These are phyloP conservation scores for Leishmania amazonensis DNA, from an alignment of 208 protist genomes.

Conservation along the genomic window DNA sequence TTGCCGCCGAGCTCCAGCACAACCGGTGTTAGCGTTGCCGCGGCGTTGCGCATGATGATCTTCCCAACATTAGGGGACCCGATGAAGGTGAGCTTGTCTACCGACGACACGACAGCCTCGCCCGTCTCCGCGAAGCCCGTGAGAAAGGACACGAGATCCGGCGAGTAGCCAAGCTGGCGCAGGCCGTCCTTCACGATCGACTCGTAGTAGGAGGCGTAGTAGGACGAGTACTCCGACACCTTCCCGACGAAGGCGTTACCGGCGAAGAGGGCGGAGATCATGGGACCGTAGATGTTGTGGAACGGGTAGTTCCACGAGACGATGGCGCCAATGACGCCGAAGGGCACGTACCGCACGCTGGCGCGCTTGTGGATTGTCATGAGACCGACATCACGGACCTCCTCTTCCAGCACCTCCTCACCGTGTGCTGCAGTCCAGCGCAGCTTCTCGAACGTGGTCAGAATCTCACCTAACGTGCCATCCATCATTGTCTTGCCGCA, in stretches of 20 bases:
- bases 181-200: constrained; percentile 90
- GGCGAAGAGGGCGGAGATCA: constrained; percentile 94
- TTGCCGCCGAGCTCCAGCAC: constrained; percentile 96
- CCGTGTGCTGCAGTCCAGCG: constrained; percentile 84
- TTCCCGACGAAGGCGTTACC: constrained; percentile 96
- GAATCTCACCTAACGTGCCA: constrained; percentile 87
- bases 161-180: constrained; percentile 82
- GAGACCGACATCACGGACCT: constrained; percentile 84
- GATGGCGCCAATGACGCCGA: constrained; percentile 93
- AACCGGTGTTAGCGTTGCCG: constrained; percentile 91
- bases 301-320: constrained; percentile 97
- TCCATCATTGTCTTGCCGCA: constrained; percentile 94
- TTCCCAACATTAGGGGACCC: constrained; percentile 89
- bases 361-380: constrained; percentile 91
- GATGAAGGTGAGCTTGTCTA: constrained; percentile 95
- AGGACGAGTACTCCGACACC: constrained; percentile 95
- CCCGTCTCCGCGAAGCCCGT: constrained; percentile 94
- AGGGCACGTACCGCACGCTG: constrained; percentile 83
- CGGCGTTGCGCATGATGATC: constrained; percentile 91
- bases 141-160: constrained; percentile 92
- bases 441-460: constrained; percentile 93
- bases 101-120: constrained; percentile 80
- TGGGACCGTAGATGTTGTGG: constrained; percentile 94
- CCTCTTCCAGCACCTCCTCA: constrained; percentile 80
- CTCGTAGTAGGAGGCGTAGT: constrained; percentile 92